phyloP scores from a whole-genome alignment of 2,329 filamentous ascomycete genomes.

The Trichoderma brevicompactum region DNA sequence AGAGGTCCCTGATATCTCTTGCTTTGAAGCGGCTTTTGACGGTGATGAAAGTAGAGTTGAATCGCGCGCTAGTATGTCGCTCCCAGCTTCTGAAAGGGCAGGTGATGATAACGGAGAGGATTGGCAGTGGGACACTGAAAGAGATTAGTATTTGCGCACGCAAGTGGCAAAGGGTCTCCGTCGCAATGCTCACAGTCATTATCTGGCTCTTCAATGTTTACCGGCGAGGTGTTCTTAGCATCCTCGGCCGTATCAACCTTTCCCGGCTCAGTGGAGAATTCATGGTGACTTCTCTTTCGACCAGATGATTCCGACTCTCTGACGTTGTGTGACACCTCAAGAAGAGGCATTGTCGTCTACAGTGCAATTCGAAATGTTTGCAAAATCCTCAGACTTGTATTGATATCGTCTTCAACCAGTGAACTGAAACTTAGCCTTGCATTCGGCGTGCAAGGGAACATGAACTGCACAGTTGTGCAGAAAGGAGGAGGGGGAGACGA shows the following conservation, averaged over 20 bases:
- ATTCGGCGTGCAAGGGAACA: background rate
- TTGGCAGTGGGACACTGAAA: constrained; percentile 32
- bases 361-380: background rate
- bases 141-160: constrained; percentile 25
- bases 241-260: constrained; percentile 34
- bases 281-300: constrained; percentile 54
- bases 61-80: constrained; percentile 45
- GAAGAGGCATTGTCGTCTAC: constrained; percentile 50
- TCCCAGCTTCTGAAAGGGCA: constrained; percentile 49
- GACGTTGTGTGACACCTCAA: constrained; percentile 53
- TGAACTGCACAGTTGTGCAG: background rate
- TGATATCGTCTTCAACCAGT: background rate
- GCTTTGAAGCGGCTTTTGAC: constrained; percentile 36
- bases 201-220: constrained; percentile 32
- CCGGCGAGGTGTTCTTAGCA: constrained; percentile 31
- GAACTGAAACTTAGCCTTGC: background rate
- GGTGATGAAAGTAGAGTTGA: constrained; percentile 45
- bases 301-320: constrained; percentile 49
- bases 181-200: constrained; percentile 34
- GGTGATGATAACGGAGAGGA: constrained; percentile 40
- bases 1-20: constrained; percentile 24
- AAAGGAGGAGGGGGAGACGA: background rate
- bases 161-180: constrained; percentile 32
- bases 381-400: background rate
- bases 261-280: constrained; percentile 46